Conservation (phyloP, 2,329 filamentous ascomycete species). For the Cyphellophora attinorum region DNA sequence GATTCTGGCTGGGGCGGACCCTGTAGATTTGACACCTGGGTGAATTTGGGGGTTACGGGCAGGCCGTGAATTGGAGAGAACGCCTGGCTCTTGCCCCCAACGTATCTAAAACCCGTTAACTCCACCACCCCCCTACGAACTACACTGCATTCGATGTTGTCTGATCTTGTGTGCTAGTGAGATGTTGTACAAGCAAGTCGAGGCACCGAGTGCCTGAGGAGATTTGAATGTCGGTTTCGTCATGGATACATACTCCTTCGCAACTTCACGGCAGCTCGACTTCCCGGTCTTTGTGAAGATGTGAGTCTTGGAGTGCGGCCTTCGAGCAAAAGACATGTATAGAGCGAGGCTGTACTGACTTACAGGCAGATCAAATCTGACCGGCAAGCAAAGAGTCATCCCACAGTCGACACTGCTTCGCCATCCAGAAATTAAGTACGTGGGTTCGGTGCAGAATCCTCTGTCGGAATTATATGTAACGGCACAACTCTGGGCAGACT, state of each 20-base stretch:
- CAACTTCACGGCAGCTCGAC: slow-evolving; percentile 73
- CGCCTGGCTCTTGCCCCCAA: too few relatives aligned
- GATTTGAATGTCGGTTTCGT: too few relatives aligned
- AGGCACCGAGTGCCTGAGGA: too few relatives aligned
- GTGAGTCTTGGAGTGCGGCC: slow-evolving; percentile 33
- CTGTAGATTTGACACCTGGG: too few relatives aligned
- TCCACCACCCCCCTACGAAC: too few relatives aligned
- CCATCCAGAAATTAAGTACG: slow-evolving; percentile 70
- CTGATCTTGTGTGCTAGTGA: too few relatives aligned
- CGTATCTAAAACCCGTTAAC: too few relatives aligned
- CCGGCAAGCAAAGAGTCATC: slow-evolving; percentile 66
- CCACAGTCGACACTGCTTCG: slow-evolving; percentile 70
- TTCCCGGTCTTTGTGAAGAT: slow-evolving; percentile 58
- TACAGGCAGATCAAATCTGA: slow-evolving; percentile 55
- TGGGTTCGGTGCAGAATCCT: slow-evolving; percentile 74
- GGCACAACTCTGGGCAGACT: slow-evolving; percentile 88
- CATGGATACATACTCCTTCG: slow-evolving; percentile 98
- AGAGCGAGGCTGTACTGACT: slow-evolving; percentile 6
- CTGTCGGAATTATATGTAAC: slow-evolving; percentile 84
- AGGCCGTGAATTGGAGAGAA: too few relatives aligned
- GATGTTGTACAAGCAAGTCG: too few relatives aligned
- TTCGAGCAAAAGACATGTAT: neutral
- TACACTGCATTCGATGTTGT: too few relatives aligned
- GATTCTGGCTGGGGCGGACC: too few relatives aligned
- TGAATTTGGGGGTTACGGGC: too few relatives aligned